A percentile compares a stretch with the other conserved stretches of the same genome.
phyloP scores from a whole-genome alignment of 2,329 filamentous ascomycete genomes.

The Byssothecium circinans region DNA sequence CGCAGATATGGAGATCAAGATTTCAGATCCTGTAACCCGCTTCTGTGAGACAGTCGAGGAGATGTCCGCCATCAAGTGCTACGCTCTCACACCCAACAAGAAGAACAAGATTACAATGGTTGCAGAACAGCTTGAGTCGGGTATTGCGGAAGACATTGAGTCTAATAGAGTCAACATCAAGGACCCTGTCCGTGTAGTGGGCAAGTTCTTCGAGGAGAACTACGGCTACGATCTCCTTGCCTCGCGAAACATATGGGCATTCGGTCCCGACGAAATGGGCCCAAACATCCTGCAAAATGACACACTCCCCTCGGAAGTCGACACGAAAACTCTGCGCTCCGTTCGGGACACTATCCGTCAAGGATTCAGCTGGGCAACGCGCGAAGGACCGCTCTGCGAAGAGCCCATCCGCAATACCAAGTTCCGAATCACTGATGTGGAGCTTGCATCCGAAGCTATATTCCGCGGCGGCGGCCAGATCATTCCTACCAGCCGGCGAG shows the following conservation, averaged over 20 bases:
- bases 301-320: conserved; percentile 89
- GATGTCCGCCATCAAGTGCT: conserved; percentile 96
- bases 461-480: conserved; percentile 95
- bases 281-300: conserved; percentile 97
- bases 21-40: conserved; percentile 93
- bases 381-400: conserved; percentile 96
- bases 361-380: conserved; percentile 93
- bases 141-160: conserved; percentile 94
- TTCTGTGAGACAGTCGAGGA: conserved; percentile 99
- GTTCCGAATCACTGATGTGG: conserved; percentile 91
- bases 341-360: conserved; percentile 93
- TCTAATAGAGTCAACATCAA: conserved; percentile 86
- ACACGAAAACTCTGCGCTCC: conserved; percentile 83
- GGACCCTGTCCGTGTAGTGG: conserved; percentile 88
- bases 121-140: conserved; percentile 91
- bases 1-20: conserved; percentile 98
- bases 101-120: conserved; percentile 99
- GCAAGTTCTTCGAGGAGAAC: conserved; percentile 95
- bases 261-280: conserved; percentile 91
- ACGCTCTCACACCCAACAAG: conserved; percentile 96
- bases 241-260: conserved; percentile 95
- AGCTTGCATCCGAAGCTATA: conserved; percentile 85
- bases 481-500: conserved; percentile 89
- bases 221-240: conserved; percentile 97
- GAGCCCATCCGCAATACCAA: conserved; percentile 98